These are phyloP conservation scores for Erythrobasidium hasegawianum DNA, from an alignment of 1,284 basidiomycete genomes.

Conservation along the genomic window DNA sequence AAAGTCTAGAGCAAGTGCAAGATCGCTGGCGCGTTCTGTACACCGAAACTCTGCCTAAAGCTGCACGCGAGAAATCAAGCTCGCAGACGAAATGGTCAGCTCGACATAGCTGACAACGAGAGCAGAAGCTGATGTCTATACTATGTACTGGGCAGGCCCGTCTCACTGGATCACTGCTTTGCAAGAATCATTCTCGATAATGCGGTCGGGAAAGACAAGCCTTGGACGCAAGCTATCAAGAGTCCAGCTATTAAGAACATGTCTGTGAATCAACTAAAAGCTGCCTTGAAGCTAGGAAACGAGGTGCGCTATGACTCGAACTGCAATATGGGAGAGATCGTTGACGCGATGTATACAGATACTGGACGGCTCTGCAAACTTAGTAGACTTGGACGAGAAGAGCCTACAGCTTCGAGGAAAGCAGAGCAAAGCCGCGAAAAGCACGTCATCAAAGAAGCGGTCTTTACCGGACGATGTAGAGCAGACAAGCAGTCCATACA, in stretches of 20 bases:
- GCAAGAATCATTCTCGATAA: slow-evolving; percentile 29
- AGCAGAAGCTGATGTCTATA: too few species aligned
- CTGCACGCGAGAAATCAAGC: background rate
- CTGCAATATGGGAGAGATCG: background rate
- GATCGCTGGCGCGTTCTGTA: slow-evolving; percentile 23
- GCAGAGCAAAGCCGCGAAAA: slow-evolving; percentile 11
- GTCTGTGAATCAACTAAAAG: slow-evolving; percentile 12
- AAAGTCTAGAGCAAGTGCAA: slow-evolving; percentile 4
- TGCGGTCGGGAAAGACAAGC: slow-evolving; percentile 22
- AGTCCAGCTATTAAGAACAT: slow-evolving; percentile 31
- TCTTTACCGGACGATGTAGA: background rate
- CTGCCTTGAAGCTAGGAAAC: slow-evolving; percentile 10
- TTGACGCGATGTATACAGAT: slow-evolving; percentile 13
- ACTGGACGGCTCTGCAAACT: slow-evolving; percentile 11
- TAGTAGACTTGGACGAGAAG: slow-evolving; percentile 27
- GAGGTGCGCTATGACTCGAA: background rate
- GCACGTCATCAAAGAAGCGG: background rate
- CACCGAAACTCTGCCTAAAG: slow-evolving; percentile 22
- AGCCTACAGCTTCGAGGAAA: slow-evolving; percentile 22
- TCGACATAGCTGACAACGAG: too few species aligned
- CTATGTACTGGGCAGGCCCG: too few species aligned
- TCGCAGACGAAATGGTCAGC: slow-evolving; percentile 25
- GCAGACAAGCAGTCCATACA: background rate
- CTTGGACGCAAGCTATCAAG: slow-evolving; percentile 32
- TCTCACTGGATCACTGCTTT: slow-evolving; percentile 31